These are phyloP conservation scores for Allium cepa DNA, from an alignment of 106 monocot genomes.

Conservation along the genomic window DNA sequence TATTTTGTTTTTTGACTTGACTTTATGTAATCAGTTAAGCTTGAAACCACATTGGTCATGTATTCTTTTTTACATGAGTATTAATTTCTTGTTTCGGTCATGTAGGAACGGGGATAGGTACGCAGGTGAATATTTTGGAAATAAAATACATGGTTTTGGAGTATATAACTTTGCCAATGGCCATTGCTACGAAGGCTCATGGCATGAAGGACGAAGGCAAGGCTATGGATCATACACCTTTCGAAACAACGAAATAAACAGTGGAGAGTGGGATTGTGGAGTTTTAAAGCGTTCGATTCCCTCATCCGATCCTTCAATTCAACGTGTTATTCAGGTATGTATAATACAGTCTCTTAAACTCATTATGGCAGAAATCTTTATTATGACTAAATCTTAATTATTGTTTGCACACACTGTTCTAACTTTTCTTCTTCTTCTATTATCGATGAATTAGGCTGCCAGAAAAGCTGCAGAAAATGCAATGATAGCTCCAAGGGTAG, in stretches of 20 bases:
- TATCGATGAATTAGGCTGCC: constrained; percentile 14
- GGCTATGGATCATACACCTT: constrained; percentile 43
- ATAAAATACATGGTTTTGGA: constrained; percentile 47
- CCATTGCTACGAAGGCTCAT: constrained; percentile 44
- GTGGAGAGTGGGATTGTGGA: constrained; percentile 43
- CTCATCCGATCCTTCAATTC: constrained; percentile 5
- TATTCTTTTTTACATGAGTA: too few species aligned
- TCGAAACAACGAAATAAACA: constrained; percentile 29
- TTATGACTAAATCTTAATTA: too few species aligned
- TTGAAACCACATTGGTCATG: too few species aligned
- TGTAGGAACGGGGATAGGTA: constrained; percentile 30
- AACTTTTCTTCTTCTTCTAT: not conserved
- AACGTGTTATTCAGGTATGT: constrained; percentile 17
- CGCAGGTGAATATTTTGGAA: constrained; percentile 28
- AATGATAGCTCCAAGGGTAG: constrained; percentile 23
- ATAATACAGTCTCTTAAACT: too few species aligned
- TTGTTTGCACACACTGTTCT: not conserved
- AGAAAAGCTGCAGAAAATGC: constrained; percentile 33
- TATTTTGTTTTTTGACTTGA: too few species aligned
- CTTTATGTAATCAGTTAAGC: too few species aligned
- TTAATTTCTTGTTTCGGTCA: not conserved
- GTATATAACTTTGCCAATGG: constrained; percentile 48
- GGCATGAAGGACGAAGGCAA: constrained; percentile 46
- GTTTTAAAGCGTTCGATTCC: constrained; percentile 16
- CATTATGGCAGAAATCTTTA: too few species aligned